These are phyloP conservation scores for Hanseniaspora lindneri DNA, from an alignment of 805 yeast species.

Conservation along the genomic window DNA sequence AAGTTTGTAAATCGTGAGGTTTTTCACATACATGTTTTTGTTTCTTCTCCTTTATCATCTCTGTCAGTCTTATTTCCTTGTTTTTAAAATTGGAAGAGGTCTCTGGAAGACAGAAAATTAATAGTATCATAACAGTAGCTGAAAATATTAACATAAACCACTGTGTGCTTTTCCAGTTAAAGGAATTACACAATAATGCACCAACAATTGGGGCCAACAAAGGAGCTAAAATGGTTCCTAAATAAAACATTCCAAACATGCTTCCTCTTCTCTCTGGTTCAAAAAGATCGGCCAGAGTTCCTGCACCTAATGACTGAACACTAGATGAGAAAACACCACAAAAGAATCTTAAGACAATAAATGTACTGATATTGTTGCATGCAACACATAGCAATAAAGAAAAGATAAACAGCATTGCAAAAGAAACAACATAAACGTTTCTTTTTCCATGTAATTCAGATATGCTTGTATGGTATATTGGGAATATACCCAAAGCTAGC, in stretches of 20 bases:
- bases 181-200: constrained; percentile 54
- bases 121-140: constrained; percentile 38
- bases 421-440: constrained; percentile 58
- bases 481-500: constrained; percentile 62
- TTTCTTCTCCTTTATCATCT: constrained; percentile 37
- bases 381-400: constrained; percentile 56
- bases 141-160: constrained; percentile 68
- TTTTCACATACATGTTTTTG: neutral
- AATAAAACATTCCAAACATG: constrained; percentile 67
- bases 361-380: constrained; percentile 45
- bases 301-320: constrained; percentile 84
- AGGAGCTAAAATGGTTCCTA: constrained; percentile 76
- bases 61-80: constrained; percentile 22
- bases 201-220: constrained; percentile 69
- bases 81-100: constrained; percentile 52
- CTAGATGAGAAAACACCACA: constrained; percentile 75
- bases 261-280: constrained; percentile 57
- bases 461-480: constrained; percentile 80
- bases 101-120: constrained; percentile 59
- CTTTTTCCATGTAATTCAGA: constrained; percentile 69
- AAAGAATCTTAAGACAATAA: constrained; percentile 58
- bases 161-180: constrained; percentile 86
- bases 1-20: too few species aligned
- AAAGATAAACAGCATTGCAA: constrained; percentile 49
- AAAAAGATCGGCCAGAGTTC: constrained; percentile 67